Base-by-base conservation (phyloP, 805 yeast species). In the Wickerhamomyces ciferrii region DNA sequence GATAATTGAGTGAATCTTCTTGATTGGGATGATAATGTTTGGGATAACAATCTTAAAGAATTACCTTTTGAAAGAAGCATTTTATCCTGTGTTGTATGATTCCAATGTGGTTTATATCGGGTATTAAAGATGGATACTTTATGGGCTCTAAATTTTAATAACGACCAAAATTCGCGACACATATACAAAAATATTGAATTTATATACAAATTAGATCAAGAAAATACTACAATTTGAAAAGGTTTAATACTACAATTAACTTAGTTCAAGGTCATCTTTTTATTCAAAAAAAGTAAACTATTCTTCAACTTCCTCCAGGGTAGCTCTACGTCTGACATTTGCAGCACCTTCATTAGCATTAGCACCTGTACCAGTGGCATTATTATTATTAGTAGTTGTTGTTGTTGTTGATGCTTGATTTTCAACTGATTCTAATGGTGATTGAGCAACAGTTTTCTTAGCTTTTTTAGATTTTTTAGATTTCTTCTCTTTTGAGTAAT, bases 401-500 rank as follows among this genome's bases (percentile, higher is more conserved):
- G n/a, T 29, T 29, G 6, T 29, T 8, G 15, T 18, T 34, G 37
- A 18, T 34, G 20, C 18, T 5, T 31, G 11, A 15, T 17, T 31
- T 31, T n/a, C 9, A 31, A 13, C 31, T 9, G 23, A 7, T 17
- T 32, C 35, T 17, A 29, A 13, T 18, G 43, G 23, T 18, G 37
- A 34, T 18, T 34, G 37, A 34, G 29, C 44, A 6, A 41, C 27
- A 21, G 48, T 2, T 25, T 35, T 23, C n/a, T 32, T 37, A 43
- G 46, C 35, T 25, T 44, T 27, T 51, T 50, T 32, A 6, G 47
- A 39, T n/a, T 47, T 48, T 35, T 43, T 44, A 15, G 50, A 46
- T 41, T 59, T 55, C 25, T 55, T 59, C 17, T 52, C 54, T 37
- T 62, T 62, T 17, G 70, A 65, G 20, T 61, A 67, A 43, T 71